These are phyloP conservation scores for Inonotus hispidus DNA, from an alignment of 1,284 basidiomycete species.

Conservation along the genomic window DNA sequence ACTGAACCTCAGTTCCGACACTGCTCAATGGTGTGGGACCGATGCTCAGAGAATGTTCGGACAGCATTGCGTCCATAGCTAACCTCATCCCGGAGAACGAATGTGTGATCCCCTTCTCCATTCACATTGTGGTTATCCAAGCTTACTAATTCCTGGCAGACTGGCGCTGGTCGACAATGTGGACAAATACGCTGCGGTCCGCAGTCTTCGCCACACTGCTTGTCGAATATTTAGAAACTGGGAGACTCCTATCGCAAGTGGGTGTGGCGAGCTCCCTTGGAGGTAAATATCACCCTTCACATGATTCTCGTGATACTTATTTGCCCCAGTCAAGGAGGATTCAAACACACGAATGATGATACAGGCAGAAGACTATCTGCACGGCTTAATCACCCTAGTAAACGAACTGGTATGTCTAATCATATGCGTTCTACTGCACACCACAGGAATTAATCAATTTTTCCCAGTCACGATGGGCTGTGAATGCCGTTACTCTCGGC, in stretches of 20 bases:
- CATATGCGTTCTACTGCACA: background rate
- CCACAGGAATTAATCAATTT: background rate
- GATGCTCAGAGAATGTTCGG: conserved; percentile 48
- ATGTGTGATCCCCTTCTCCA: conserved; percentile 24
- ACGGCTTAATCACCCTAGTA: conserved; percentile 72
- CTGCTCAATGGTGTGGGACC: conserved; percentile 54
- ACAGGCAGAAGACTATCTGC: conserved; percentile 80
- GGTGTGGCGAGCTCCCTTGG: conserved; percentile 53
- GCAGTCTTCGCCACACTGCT: conserved; percentile 64
- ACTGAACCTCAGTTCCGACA: conserved; percentile 43
- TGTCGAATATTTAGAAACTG: conserved; percentile 57
- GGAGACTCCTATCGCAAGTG: conserved; percentile 54
- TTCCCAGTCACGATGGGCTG: conserved; percentile 67
- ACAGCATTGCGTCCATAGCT: conserved; percentile 46
- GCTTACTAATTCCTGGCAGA: conserved; percentile 24
- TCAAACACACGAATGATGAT: conserved; percentile 66
- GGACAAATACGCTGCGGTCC: conserved; percentile 58
- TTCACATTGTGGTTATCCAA: background rate
- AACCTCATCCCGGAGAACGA: conserved; percentile 60
- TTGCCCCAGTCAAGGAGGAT: conserved; percentile 53
- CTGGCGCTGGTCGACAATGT: conserved; percentile 81
- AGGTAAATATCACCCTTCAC: conserved; percentile 44
- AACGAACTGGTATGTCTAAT: conserved; percentile 66
- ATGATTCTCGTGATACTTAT: conserved; percentile 16
- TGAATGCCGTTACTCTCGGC: conserved; percentile 79